phyloP scores from a whole-genome alignment of 768 basidiomycete species.

The Leccinum incarnatum region DNA sequence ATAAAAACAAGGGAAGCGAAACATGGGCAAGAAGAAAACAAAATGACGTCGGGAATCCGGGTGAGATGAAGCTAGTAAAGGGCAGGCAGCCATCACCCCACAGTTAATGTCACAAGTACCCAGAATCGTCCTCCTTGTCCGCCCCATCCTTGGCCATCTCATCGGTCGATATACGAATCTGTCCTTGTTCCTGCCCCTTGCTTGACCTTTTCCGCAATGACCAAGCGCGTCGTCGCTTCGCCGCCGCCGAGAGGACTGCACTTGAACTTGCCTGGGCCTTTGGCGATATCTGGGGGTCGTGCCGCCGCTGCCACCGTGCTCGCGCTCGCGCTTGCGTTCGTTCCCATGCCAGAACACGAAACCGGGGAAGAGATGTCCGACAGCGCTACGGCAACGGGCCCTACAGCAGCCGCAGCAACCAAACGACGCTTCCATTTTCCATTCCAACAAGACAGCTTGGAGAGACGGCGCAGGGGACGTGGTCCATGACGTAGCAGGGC shows the following conservation, averaged over 20 bases:
- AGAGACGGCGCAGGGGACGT: slow-evolving; percentile 55
- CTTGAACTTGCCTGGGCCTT: slow-evolving; percentile 62
- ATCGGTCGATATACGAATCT: no score
- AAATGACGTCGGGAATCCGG: no score
- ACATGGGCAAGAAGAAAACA: no score
- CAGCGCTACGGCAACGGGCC: background rate
- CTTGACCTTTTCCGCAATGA: no score
- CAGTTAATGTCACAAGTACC: no score
- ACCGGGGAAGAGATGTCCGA: background rate
- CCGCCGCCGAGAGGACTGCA: slow-evolving; percentile 61
- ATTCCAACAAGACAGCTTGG: slow-evolving; percentile 64
- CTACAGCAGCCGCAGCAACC: slow-evolving; percentile 19
- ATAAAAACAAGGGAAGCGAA: no score
- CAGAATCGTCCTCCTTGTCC: no score
- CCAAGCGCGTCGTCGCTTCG: no score
- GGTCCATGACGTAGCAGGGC: slow-evolving; percentile 29
- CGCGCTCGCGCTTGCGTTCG: background rate
- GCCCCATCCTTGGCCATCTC: no score
- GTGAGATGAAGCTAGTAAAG: no score
- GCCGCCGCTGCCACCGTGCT: background rate
- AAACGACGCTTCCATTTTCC: slow-evolving; percentile 66
- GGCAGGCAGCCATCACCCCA: no score
- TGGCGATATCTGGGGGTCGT: slow-evolving; percentile 29
- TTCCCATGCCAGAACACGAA: background rate
- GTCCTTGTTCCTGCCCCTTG: no score